Base-by-base conservation (phyloP, 768 basidiomycete genomes). In the Trichaptum fuscoviolaceum region DNA sequence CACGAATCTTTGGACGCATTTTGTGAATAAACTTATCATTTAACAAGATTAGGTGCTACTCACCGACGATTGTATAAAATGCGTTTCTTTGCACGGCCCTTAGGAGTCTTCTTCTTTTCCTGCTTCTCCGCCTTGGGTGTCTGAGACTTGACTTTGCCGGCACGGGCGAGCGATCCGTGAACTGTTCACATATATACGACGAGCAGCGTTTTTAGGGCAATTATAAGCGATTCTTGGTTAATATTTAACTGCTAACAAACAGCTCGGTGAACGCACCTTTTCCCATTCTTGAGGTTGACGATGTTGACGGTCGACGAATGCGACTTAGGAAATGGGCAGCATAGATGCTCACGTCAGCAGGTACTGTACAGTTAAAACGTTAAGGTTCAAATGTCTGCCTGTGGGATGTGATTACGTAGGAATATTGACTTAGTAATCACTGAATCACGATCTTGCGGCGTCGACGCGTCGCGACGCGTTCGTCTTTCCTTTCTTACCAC, bases 91-190 rank as follows among this genome's bases (percentile, higher is more conserved):
- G 96, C 96, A 77, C 96, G 94, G 69, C 96, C 96, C 82, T 91
- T 96, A 66, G 94, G 94, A 52, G 82, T 88, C 89, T 98, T 98
- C 91, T 95, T 95, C 91, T 97, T 98, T 84, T 98, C 96, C 84
- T 96, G 94, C 79, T 90, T 88, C 75, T 97, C 96, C 76, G 97
- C 96, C 83, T 98, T 98, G 75, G 96, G 96, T 75, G 91, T 93
- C 83, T 96, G 94, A 73, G 92, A 93, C 84, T 95, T 97, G 85
- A 98, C 96, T 88, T 99, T 98, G 80, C 96, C 96, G 78, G 95
- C 95, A 85, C 95, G 95, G 83, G 95, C 95, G 83, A 96, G 95
- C 78, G 95, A 98, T 79, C 95, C 95, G 91, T 98, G 95, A 83
- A 96, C 95, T 95, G 73, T 34, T 57, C 52, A 2, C 27, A 52